Evolutionary conservation across 1,139 yeast genomes (phyloP).

Genomic region (Yamadazyma friedrichii): DNA sequence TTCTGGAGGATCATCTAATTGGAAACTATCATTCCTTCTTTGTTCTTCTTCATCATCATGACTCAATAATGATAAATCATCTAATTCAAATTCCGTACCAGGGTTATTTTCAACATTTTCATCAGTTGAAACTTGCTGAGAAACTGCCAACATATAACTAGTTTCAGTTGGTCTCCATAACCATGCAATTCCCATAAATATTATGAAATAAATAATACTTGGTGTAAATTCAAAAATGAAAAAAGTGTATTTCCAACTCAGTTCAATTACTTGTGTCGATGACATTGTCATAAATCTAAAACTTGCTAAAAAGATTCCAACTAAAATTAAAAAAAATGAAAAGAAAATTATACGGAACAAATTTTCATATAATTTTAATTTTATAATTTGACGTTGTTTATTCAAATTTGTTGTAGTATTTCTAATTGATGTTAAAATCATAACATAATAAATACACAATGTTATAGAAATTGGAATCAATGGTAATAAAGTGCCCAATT

Average conservation of each 20-base stretch:
- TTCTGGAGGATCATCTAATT: constrained; percentile 31
- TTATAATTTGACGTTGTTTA: constrained; percentile 88
- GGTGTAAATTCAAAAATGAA: constrained; percentile 95
- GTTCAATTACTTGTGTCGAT: constrained; percentile 73
- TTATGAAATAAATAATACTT: constrained; percentile 78
- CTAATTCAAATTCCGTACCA: constrained; percentile 67
- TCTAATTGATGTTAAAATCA: constrained; percentile 71
- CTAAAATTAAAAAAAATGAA: constrained; percentile 51
- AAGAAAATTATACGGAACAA: constrained; percentile 73
- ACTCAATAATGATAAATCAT: constrained; percentile 64
- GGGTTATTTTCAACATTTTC: constrained; percentile 48
- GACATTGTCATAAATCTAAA: constrained; percentile 74
- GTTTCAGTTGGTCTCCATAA: constrained; percentile 98
- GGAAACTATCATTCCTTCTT: constrained; percentile 31
- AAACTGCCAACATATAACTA: constrained; percentile 90
- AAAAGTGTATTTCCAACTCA: constrained; percentile 90
- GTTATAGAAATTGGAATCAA: constrained; percentile 71
- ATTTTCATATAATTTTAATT: constrained; percentile 79
- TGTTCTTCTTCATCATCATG: constrained; percentile 43
- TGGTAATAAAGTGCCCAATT: constrained; percentile 36
- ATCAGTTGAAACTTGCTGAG: constrained; percentile 87
- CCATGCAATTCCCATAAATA: constrained; percentile 81
- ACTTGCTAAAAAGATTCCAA: constrained; percentile 68
- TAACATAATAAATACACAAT: constrained; percentile 69
- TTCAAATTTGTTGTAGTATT: constrained; percentile 71